Evolutionary conservation across 371 early-diverging fungal species (phyloP).

Genomic region (Mucor piriformis): DNA sequence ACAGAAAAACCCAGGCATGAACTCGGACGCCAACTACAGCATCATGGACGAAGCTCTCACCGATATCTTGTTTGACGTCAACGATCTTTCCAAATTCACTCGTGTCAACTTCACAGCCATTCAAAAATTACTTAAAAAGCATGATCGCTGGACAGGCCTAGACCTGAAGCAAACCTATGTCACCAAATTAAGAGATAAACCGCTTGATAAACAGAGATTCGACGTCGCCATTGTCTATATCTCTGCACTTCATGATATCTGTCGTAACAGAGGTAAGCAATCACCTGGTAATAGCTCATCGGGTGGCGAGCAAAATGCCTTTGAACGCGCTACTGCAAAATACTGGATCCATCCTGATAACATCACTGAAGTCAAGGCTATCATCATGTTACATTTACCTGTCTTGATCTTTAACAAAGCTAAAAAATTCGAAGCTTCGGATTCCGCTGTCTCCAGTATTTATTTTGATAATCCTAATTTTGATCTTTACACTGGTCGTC

Average conservation of each 20-base stretch:
- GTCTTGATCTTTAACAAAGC: conserved; percentile 69
- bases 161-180: conserved; percentile 65
- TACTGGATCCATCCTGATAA: conserved; percentile 99
- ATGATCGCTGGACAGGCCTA: conserved; percentile 76
- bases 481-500: conserved; percentile 86
- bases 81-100: conserved; percentile 90
- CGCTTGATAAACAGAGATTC: conserved; percentile 89
- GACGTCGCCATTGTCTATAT: conserved; percentile 88
- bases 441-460: conserved; percentile 82
- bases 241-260: conserved; percentile 87
- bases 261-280: conserved; percentile 79
- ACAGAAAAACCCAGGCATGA: conserved; percentile 33
- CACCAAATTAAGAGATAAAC: conserved; percentile 75
- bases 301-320: conserved; percentile 31
- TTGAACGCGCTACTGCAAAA: conserved; percentile 63
- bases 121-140: conserved; percentile 95
- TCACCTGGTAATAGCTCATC: conserved; percentile 63
- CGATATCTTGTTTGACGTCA: conserved; percentile 83
- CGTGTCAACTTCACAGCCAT: conserved; percentile 95
- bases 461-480: conserved; percentile 93
- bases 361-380: conserved; percentile 89
- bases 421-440: conserved; percentile 39
- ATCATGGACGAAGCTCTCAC: conserved; percentile 80
- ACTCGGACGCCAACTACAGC: conserved; percentile 60
- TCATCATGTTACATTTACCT: conserved; percentile 91